These are phyloP conservation scores for Fusarium tanahbumbuense DNA, from an alignment of 2,329 filamentous ascomycete species.

Conservation along the genomic window DNA sequence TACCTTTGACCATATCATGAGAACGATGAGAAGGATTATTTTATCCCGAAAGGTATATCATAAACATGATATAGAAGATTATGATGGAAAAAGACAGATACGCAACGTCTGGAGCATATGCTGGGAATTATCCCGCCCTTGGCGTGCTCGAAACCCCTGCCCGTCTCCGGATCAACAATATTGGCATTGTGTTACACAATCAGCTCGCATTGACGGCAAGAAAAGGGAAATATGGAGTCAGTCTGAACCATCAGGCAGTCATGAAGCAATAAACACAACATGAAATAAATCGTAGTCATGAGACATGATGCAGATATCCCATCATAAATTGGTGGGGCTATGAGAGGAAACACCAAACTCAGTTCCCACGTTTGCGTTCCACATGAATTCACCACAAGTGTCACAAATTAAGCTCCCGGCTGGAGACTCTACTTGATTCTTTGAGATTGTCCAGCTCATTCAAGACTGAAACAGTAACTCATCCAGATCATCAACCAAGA, in stretches of 20 bases:
- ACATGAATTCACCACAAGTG: background rate
- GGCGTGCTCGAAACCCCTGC: background rate
- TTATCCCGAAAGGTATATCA: rapidly evolving
- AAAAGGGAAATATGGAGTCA: background rate
- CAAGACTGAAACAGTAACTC: background rate
- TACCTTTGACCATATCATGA: background rate
- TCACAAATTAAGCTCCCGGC: background rate
- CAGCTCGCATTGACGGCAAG: background rate
- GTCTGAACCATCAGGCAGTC: background rate
- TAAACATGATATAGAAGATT: rapidly evolving
- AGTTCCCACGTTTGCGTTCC: background rate
- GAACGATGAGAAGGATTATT: background rate
- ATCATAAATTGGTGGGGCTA: background rate
- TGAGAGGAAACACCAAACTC: background rate
- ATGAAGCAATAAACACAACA: too few relatives aligned
- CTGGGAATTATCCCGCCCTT: background rate
- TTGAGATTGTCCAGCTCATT: rapidly evolving
- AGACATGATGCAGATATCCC: background rate
- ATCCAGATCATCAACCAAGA: background rate
- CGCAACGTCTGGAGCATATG: background rate
- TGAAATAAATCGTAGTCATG: background rate
- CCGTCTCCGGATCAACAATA: background rate
- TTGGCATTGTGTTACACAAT: background rate
- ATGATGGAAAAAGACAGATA: rapidly evolving
- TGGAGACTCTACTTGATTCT: background rate